These are phyloP conservation scores for Verticillium albo-atrum DNA, from an alignment of 2,329 filamentous ascomycete species.

Conservation along the genomic window DNA sequence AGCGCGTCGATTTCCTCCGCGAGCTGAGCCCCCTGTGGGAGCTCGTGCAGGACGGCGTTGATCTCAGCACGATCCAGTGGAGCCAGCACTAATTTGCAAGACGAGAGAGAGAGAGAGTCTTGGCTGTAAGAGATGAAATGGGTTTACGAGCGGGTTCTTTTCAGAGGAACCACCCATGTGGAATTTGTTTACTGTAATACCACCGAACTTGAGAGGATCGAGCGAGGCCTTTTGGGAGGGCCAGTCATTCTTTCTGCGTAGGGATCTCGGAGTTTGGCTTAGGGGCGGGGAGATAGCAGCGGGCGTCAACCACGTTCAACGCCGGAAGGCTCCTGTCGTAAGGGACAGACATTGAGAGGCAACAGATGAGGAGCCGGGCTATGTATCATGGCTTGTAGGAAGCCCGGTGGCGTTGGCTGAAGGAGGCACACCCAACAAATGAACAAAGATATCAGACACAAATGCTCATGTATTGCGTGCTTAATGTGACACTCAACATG, in stretches of 20 bases:
- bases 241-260: not conserved
- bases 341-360: not conserved
- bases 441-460: not conserved
- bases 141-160: not conserved
- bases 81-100: constrained; percentile 71
- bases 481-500: not conserved
- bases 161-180: not conserved
- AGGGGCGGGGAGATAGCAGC: not conserved
- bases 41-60: constrained; percentile 92
- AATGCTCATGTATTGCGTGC: not conserved
- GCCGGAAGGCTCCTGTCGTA: not conserved
- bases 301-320: not conserved
- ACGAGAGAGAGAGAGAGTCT: not conserved
- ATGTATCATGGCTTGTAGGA: not conserved
- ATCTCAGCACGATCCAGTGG: constrained; percentile 96
- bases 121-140: not conserved
- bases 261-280: not conserved
- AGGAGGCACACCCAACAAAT: not conserved
- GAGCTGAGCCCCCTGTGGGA: constrained; percentile 97
- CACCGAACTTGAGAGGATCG: not conserved
- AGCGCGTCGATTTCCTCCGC: constrained; percentile 86
- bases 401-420: not conserved
- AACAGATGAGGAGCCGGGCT: not conserved
- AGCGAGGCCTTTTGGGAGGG: not conserved
- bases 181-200: not conserved